Conservation (phyloP, 2,329 filamentous ascomycete species). For the Podosphaera aphanis region DNA sequence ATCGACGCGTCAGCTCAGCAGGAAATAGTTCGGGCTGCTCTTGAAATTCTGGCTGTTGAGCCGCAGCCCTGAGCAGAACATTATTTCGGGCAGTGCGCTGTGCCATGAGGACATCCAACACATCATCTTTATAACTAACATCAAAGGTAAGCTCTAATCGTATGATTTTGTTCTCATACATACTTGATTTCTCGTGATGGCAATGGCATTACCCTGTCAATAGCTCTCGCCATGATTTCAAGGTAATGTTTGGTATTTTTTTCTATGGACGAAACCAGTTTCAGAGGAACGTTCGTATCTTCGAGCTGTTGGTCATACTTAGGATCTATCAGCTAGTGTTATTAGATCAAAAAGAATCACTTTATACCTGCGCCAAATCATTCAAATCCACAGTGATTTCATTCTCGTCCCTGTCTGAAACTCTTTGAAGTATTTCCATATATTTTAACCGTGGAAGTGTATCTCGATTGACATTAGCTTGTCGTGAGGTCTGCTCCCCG, state of each 20-base stretch:
- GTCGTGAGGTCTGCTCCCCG: conserved; percentile 20
- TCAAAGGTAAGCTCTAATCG: conserved; percentile 7
- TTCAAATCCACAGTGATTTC: conserved; percentile 76
- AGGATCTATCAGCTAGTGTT: not conserved
- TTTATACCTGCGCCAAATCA: conserved; percentile 46
- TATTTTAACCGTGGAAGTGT: conserved; percentile 58
- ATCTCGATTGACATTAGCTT: conserved; percentile 23
- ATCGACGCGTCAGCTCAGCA: conserved; percentile 72
- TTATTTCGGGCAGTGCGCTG: conserved; percentile 73
- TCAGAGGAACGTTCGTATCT: conserved; percentile 29
- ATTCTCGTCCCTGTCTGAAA: conserved; percentile 55
- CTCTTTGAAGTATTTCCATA: conserved; percentile 61
- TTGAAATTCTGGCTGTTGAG: conserved; percentile 38
- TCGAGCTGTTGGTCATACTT: conserved; percentile 50
- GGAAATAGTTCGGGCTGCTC: conserved; percentile 62
- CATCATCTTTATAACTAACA: conserved; percentile 77
- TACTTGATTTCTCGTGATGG: conserved; percentile 58
- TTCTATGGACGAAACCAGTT: conserved; percentile 65
- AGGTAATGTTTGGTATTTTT: conserved; percentile 88
- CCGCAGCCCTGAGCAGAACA: conserved; percentile 42
- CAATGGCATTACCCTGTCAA: conserved; percentile 66
- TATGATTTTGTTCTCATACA: conserved; percentile 15
- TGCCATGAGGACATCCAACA: conserved; percentile 88
- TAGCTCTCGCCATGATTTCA: conserved; percentile 68
- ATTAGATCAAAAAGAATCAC: not conserved